phyloP scores from a whole-genome alignment of 2,329 filamentous ascomycete genomes.

The Pyrenophora tritici-repentis region DNA sequence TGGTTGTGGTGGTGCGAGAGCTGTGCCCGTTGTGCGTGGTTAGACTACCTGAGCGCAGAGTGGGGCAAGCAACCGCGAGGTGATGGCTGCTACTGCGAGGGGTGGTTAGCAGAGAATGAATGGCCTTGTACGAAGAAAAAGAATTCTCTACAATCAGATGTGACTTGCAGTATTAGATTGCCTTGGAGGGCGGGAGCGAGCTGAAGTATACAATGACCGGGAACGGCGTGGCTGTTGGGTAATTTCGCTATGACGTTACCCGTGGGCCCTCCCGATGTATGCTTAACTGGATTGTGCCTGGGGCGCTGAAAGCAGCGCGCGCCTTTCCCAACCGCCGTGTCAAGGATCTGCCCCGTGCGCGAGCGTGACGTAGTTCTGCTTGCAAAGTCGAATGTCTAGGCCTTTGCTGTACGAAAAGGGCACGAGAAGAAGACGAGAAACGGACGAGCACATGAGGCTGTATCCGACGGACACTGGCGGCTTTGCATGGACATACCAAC shows the following conservation, averaged over 20 bases:
- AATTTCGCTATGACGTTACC: conserved; percentile 13
- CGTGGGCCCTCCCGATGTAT: neutral
- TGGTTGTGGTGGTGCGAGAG: conserved; percentile 23
- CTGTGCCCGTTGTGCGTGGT: conserved; percentile 33
- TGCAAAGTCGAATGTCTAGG: conserved; percentile 3
- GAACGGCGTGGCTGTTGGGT: neutral
- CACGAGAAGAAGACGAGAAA: neutral
- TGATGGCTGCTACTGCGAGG: conserved; percentile 9
- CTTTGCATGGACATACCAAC: neutral
- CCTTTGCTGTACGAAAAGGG: neutral
- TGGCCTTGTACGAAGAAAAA: neutral
- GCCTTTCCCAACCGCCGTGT: conserved; percentile 6
- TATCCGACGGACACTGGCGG: neutral
- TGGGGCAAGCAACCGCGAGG: conserved; percentile 33
- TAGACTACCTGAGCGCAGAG: conserved; percentile 34
- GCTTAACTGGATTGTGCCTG: neutral
- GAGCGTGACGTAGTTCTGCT: conserved; percentile 9
- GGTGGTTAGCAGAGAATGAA: neutral
- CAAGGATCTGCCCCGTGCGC: conserved; percentile 7
- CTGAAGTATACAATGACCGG: conserved; percentile 8
- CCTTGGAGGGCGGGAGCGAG: neutral
- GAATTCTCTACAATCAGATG: neutral
- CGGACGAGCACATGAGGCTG: neutral
- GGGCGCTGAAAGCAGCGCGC: too few species aligned
- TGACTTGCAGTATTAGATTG: neutral